phyloP scores from a whole-genome alignment of 345 rosid species.

The Eucalyptus sp. region DNA sequence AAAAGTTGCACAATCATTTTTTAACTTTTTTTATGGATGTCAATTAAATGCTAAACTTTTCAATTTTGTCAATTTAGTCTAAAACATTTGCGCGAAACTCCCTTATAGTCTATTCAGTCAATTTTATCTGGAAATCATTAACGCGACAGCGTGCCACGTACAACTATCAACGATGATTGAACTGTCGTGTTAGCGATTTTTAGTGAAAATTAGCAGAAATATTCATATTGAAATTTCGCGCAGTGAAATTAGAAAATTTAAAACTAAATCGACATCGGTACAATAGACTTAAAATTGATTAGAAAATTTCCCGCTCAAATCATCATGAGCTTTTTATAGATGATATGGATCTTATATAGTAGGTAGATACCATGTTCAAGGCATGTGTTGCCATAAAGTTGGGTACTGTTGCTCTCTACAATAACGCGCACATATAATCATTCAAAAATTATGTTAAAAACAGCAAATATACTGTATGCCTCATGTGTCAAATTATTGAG shows the following conservation, averaged over 20 bases:
- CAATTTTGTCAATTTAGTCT: rapidly evolving
- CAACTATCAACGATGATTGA: rapidly evolving
- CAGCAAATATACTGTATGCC: background rate
- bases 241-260: rapidly evolving
- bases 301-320: background rate
- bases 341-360: background rate
- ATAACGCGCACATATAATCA: background rate
- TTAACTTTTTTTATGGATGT: rapidly evolving
- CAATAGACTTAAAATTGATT: background rate
- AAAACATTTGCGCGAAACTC: rapidly evolving
- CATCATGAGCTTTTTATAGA: background rate
- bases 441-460: background rate
- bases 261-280: rapidly evolving
- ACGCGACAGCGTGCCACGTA: rapidly evolving
- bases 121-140: rapidly evolving
- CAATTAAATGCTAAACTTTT: background rate
- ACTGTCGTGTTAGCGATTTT: rapidly evolving
- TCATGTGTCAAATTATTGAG: background rate
- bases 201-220: rapidly evolving
- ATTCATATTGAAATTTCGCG: background rate
- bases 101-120: rapidly evolving
- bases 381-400: background rate
- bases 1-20: background rate
- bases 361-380: background rate
- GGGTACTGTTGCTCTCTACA: background rate